Percentiles rank a stretch among this genome's conserved stretches.
Conservation (phyloP, 2,329 filamentous ascomycete species). For the Penicillium sp. region DNA sequence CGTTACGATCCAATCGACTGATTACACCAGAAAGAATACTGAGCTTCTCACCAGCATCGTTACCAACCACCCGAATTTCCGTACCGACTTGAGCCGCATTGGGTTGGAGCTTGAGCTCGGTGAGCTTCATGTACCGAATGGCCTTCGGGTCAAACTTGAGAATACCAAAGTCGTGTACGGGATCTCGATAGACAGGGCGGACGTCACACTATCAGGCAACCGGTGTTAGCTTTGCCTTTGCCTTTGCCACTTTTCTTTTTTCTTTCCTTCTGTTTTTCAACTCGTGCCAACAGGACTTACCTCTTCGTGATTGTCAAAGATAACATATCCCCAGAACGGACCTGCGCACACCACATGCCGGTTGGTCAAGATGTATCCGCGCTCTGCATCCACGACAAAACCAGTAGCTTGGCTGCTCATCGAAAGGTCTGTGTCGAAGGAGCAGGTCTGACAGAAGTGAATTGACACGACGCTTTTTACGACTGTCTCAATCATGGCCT, state of each 20-base stretch:
- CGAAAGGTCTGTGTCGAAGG: conserved; percentile 95
- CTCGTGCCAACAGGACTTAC: conserved; percentile 35
- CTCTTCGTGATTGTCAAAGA: conserved; percentile 97
- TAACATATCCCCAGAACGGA: conserved; percentile 96
- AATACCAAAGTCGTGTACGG: conserved; percentile 97
- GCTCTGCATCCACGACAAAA: conserved; percentile 93
- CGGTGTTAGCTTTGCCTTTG: background rate
- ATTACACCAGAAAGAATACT: conserved; percentile 98
- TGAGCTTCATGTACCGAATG: conserved; percentile 95
- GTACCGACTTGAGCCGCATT: conserved; percentile 84
- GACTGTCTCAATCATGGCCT: conserved; percentile 89
- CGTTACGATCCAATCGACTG: conserved; percentile 91
- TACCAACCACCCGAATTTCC: conserved; percentile 96
- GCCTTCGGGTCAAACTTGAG: conserved; percentile 92
- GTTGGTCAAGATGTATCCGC: conserved; percentile 85
- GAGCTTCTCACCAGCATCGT: conserved; percentile 97
- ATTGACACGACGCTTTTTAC: conserved; percentile 98
- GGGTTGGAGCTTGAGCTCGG: conserved; percentile 75
- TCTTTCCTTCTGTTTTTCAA: background rate
- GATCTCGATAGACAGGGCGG: conserved; percentile 94
- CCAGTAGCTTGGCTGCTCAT: conserved; percentile 94
- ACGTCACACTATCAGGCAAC: conserved; percentile 71
- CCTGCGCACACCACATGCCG: conserved; percentile 92
- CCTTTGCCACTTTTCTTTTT: background rate
- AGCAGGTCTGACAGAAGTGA: conserved; percentile 95